phyloP scores from a whole-genome alignment of 345 rosid species.

The Aquilaria malaccensis region DNA sequence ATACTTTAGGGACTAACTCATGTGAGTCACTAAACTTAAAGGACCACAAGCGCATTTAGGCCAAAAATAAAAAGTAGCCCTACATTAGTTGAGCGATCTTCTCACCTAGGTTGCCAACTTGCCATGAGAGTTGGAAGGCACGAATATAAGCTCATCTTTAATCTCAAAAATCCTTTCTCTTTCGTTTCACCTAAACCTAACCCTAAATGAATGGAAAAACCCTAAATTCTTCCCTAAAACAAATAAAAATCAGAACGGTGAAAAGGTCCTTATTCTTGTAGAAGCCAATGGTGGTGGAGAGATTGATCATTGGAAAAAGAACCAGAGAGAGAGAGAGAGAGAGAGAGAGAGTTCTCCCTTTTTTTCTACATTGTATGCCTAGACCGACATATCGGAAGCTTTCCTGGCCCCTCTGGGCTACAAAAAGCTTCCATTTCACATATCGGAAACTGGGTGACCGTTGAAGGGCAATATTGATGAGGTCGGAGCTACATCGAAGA shows the following conservation, averaged over 20 bases:
- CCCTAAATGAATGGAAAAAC: constrained; percentile 13
- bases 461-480: too few species aligned
- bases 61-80: constrained; percentile 42
- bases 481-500: too few species aligned
- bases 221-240: constrained; percentile 11
- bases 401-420: neutral
- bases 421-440: too few species aligned
- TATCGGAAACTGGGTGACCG: too few species aligned
- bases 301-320: constrained; percentile 7
- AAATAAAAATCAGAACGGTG: neutral
- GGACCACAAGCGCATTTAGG: too few species aligned
- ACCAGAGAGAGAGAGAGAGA: neutral
- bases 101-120: constrained; percentile 30
- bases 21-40: too few species aligned
- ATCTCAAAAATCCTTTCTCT: neutral
- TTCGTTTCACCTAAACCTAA: constrained; percentile 7
- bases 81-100: constrained; percentile 52
- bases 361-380: neutral
- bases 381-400: neutral
- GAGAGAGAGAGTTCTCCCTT: neutral
- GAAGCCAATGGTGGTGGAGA: constrained; percentile 17
- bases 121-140: constrained; percentile 35
- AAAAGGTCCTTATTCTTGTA: neutral
- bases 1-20: too few species aligned
- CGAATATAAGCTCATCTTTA: constrained; percentile 37